Percentiles rank a stretch among this genome's conserved stretches.
Conservation (phyloP, 257 asterid genomes). For the Solanum pinnatisectum region DNA sequence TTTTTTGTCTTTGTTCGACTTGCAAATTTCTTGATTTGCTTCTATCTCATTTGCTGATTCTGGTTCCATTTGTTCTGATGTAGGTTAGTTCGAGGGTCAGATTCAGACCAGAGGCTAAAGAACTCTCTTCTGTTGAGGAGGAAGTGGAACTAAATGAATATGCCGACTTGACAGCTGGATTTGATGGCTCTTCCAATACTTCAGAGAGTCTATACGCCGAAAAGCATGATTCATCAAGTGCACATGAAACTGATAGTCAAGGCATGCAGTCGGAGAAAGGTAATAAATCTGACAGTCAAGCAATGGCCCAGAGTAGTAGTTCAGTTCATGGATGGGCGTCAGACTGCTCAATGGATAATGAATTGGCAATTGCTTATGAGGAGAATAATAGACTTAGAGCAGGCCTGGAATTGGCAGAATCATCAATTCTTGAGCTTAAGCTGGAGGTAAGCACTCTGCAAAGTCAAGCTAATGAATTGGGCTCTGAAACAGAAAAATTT, state of each 20-base stretch:
- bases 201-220: slow-evolving; percentile 80
- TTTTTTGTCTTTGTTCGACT: neutral
- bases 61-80: slow-evolving; percentile 1
- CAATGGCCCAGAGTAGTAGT: slow-evolving; percentile 26
- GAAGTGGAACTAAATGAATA: slow-evolving; percentile 40
- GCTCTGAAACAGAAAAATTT: slow-evolving; percentile 52
- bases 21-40: neutral
- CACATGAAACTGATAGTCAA: slow-evolving; percentile 42
- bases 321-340: slow-evolving; percentile 53
- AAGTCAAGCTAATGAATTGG: slow-evolving; percentile 58
- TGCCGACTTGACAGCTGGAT: slow-evolving; percentile 53
- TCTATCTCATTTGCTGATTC: neutral
- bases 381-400: slow-evolving; percentile 70
- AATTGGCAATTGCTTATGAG: slow-evolving; percentile 47
- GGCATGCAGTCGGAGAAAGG: slow-evolving; percentile 35
- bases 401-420: slow-evolving; percentile 72
- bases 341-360: slow-evolving; percentile 46
- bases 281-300: slow-evolving; percentile 42
- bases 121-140: slow-evolving; percentile 63
- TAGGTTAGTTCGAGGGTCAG: slow-evolving; percentile 54
- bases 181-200: slow-evolving; percentile 78
- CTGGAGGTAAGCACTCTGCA: slow-evolving; percentile 73
- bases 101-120: slow-evolving; percentile 52
- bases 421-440: slow-evolving; percentile 65
- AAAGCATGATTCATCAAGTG: slow-evolving; percentile 45